A percentile compares a stretch with the other conserved stretches of the same genome.
Conservation (phyloP, 75 land plant genomes). For the Selaginella moellendorffii region DNA sequence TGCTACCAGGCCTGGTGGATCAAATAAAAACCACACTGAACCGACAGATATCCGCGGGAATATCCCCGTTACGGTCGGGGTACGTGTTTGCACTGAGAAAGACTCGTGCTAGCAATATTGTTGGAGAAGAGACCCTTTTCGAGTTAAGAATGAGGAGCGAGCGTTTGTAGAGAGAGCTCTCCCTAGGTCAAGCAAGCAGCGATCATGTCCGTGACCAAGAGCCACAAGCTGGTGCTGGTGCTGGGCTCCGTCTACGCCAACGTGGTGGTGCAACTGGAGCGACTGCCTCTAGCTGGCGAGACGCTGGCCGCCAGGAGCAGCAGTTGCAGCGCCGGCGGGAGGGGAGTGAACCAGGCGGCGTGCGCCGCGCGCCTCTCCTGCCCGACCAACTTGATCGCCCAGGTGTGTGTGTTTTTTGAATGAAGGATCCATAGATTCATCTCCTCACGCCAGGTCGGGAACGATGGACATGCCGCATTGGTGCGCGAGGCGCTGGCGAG, state of each 20-base stretch:
- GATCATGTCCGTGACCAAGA: not conserved
- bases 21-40: too few species aligned
- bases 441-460: not conserved
- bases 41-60: too few species aligned
- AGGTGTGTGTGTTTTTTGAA: not conserved
- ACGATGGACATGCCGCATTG: not conserved
- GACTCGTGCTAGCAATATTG: too few species aligned
- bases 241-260: not conserved
- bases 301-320: not conserved
- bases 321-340: not conserved
- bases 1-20: slow-evolving; percentile 88
- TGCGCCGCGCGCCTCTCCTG: not conserved
- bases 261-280: not conserved
- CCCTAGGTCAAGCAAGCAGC: too few species aligned
- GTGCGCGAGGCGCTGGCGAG: not conserved
- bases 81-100: too few species aligned
- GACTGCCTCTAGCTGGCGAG: not conserved
- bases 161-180: too few species aligned
- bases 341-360: not conserved
- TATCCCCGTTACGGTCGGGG: too few species aligned
- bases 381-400: not conserved
- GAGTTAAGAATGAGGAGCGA: too few species aligned
- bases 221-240: not conserved
- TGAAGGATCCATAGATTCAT: not conserved
- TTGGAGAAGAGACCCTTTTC: too few species aligned